Percentiles rank a stretch among this genome's conserved stretches.
These are phyloP conservation scores for Floccularia luteovirens DNA, from an alignment of 768 basidiomycete genomes.

Conservation along the genomic window DNA sequence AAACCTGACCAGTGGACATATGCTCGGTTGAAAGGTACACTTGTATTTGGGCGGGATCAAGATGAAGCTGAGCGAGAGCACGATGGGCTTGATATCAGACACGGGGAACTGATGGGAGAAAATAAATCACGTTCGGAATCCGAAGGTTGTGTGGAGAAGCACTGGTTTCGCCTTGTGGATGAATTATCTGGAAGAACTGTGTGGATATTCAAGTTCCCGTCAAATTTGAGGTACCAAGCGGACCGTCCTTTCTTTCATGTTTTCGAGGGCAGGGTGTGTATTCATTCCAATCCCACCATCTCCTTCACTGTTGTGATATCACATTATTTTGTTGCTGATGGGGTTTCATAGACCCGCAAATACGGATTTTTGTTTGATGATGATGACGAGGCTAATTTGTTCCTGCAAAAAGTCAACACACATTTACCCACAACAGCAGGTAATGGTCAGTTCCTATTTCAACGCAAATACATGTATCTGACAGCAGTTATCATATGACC, in stretches of 20 bases:
- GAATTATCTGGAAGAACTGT: constrained; percentile 48
- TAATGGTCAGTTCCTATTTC: constrained; percentile 6
- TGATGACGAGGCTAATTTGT: constrained; percentile 36
- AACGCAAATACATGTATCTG: constrained; percentile 18
- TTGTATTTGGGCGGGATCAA: constrained; percentile 44
- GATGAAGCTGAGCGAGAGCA: no score
- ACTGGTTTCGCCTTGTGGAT: constrained; percentile 64
- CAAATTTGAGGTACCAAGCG: constrained; percentile 60
- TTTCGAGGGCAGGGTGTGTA: constrained; percentile 76
- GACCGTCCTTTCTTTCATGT: constrained; percentile 92
- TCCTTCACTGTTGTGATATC: no score
- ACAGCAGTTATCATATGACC: constrained; percentile 3
- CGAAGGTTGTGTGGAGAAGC: constrained; percentile 20
- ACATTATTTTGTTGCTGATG: no score
- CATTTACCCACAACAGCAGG: constrained; percentile 20
- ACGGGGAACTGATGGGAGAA: constrained; percentile 16
- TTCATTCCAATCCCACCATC: no score
- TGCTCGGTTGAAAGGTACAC: constrained; percentile 50
- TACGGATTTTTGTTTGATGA: constrained; percentile 46
- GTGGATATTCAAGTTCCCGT: constrained; percentile 63
- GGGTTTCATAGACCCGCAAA: constrained; percentile 39
- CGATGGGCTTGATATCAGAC: no score
- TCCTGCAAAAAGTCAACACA: constrained; percentile 29
- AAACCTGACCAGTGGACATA: constrained; percentile 48
- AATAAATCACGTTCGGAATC: constrained; percentile 9